A percentile compares a stretch with the other conserved stretches of the same genome.
These are phyloP conservation scores for Erythrophleum fordii DNA, from an alignment of 306 rosid genomes.

Conservation along the genomic window DNA sequence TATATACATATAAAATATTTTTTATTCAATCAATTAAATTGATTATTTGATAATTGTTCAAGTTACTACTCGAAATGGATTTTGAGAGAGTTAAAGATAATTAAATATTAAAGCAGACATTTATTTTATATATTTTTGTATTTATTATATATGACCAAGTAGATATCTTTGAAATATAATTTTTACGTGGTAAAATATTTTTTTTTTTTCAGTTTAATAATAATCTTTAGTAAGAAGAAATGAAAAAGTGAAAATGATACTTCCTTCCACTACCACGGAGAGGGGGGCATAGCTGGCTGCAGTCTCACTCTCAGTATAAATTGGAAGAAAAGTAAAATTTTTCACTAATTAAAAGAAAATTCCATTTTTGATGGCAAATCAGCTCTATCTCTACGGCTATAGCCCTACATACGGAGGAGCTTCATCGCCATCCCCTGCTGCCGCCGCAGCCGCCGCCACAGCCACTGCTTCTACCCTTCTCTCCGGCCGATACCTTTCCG, in stretches of 20 bases:
- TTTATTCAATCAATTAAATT: too few species aligned
- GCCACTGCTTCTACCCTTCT: conserved; percentile 1
- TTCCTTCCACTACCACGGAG: not conserved
- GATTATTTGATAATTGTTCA: too few species aligned
- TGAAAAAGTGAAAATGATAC: not conserved
- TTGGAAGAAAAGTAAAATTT: not conserved
- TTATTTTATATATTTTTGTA: too few species aligned
- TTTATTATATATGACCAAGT: not conserved
- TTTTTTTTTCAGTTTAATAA: not conserved
- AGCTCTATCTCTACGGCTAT: conserved; percentile 47
- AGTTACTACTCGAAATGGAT: too few species aligned
- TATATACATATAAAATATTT: too few species aligned
- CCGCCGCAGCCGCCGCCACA: conserved; percentile 13
- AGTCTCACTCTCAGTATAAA: not conserved
- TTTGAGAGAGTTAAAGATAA: too few species aligned
- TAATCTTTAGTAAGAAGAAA: not conserved
- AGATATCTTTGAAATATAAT: not conserved
- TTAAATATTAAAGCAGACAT: too few species aligned
- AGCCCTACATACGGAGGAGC: conserved; percentile 46
- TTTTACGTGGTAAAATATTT: not conserved
- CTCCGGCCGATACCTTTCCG: conserved; percentile 39
- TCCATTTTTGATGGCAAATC: conserved; percentile 44
- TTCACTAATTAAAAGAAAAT: not conserved
- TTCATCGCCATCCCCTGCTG: conserved; percentile 35
- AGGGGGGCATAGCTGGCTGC: not conserved